A percentile compares a stretch with the other conserved stretches of the same genome.
Conservation (phyloP, 2,329 filamentous ascomycete genomes). For the Arthrobotrys conoides region DNA sequence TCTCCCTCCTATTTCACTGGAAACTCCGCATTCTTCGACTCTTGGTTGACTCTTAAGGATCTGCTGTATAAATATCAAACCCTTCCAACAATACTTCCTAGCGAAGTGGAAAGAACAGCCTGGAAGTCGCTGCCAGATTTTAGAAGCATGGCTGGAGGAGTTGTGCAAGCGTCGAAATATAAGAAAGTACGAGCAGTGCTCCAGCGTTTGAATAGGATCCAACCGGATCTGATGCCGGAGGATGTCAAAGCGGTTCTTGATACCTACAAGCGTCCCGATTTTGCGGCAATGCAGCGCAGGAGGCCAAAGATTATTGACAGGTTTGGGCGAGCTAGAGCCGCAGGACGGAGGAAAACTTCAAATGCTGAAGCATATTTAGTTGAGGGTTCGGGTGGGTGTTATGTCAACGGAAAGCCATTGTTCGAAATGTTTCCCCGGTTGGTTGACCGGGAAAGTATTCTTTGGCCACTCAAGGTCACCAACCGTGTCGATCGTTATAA, state of each 20-base stretch:
- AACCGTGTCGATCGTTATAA: constrained; percentile 95
- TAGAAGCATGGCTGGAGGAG: constrained; percentile 78
- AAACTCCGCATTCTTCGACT: constrained; percentile 86
- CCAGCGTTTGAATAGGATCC: constrained; percentile 86
- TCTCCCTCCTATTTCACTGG: constrained; percentile 97
- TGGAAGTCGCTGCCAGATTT: constrained; percentile 87
- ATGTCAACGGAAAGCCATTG: constrained; percentile 91
- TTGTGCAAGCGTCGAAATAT: constrained; percentile 82
- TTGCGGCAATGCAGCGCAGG: constrained; percentile 72
- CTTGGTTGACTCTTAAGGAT: constrained; percentile 79
- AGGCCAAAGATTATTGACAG: constrained; percentile 71
- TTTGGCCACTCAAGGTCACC: constrained; percentile 90
- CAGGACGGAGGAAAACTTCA: constrained; percentile 89
- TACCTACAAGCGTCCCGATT: constrained; percentile 82
- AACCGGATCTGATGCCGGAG: constrained; percentile 80
- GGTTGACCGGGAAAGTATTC: constrained; percentile 92
- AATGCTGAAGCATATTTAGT: constrained; percentile 88
- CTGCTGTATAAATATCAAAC: constrained; percentile 80
- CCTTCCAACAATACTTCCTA: constrained; percentile 77
- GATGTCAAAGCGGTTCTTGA: constrained; percentile 77
- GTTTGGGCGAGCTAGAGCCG: constrained; percentile 82
- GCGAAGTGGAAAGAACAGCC: constrained; percentile 79
- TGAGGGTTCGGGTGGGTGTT: constrained; percentile 89
- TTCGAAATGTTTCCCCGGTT: constrained; percentile 85
- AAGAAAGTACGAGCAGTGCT: constrained; percentile 81